Evolutionary conservation across 495 filamentous ascomycete genomes (phyloP).

Genomic region (Penicillium macrosclerotiorum): DNA sequence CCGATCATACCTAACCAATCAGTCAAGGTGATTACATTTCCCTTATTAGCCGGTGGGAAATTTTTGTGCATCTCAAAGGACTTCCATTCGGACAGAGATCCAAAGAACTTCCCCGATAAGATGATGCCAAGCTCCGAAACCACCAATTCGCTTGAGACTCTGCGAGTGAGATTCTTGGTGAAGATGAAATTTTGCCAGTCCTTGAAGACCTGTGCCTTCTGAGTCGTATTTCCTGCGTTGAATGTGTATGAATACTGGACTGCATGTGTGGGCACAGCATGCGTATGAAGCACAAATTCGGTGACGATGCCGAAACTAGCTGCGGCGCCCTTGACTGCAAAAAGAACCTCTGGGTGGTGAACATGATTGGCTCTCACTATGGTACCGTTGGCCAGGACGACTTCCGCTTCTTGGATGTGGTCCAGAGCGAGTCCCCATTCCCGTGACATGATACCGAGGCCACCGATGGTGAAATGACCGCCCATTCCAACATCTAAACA

Average conservation of each 20-base stretch:
- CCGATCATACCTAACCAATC: slow-evolving; percentile 56
- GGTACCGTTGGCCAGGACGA: slow-evolving; percentile 60
- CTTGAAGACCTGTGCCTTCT: slow-evolving; percentile 34
- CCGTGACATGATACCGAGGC: slow-evolving; percentile 60
- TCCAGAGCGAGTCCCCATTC: slow-evolving; percentile 67
- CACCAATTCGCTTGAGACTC: slow-evolving; percentile 43
- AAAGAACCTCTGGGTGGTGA: slow-evolving; percentile 49
- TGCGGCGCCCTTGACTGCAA: slow-evolving; percentile 49
- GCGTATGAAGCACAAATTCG: slow-evolving; percentile 43
- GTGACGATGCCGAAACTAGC: slow-evolving; percentile 47
- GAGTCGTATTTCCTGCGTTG: slow-evolving; percentile 28
- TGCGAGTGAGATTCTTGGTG: slow-evolving; percentile 46
- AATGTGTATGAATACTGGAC: slow-evolving; percentile 40
- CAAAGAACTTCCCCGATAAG: slow-evolving; percentile 43
- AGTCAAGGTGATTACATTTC: slow-evolving; percentile 40
- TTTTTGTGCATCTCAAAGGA: slow-evolving; percentile 24
- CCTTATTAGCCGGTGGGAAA: slow-evolving; percentile 30
- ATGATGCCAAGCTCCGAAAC: slow-evolving; percentile 26
- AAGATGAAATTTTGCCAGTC: slow-evolving; percentile 38
- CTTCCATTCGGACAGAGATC: slow-evolving; percentile 37
- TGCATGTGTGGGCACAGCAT: slow-evolving; percentile 29
- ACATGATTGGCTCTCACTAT: slow-evolving; percentile 36
- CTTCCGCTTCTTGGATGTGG: slow-evolving; percentile 54
- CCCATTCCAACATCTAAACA: slow-evolving; percentile 65
- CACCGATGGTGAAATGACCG: slow-evolving; percentile 72